Conservation (phyloP, 305 asterid species). For the Plantago coronopus region DNA sequence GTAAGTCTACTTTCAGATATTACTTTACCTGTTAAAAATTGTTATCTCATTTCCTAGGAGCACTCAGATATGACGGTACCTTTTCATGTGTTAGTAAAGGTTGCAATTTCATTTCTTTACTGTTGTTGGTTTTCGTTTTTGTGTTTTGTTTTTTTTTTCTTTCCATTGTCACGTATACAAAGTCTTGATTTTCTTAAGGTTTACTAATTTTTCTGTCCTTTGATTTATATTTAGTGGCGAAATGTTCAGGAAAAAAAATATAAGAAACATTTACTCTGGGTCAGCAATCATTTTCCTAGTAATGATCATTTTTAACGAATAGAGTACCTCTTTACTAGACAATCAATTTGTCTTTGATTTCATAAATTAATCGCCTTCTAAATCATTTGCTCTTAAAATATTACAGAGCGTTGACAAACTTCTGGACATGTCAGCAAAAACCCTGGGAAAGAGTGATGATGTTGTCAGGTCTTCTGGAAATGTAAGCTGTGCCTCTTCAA, state of each 20-base stretch:
- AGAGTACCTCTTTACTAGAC: slow-evolving; percentile 1
- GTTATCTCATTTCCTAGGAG: not conserved
- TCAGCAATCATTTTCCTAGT: too few species aligned
- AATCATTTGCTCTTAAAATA: slow-evolving; percentile 20
- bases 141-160: too few species aligned
- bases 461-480: slow-evolving; percentile 36
- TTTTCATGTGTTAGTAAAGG: too few species aligned
- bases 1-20: slow-evolving; percentile 31
- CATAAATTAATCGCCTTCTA: slow-evolving; percentile 16
- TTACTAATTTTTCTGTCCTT: too few species aligned
- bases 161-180: too few species aligned
- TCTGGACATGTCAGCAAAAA: slow-evolving; percentile 52
- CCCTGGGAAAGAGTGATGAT: slow-evolving; percentile 56
- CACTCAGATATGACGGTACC: slow-evolving; percentile 9
- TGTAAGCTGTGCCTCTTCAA: slow-evolving; percentile 31
- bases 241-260: too few species aligned
- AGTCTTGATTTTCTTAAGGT: too few species aligned
- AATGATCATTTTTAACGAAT: not conserved
- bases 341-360: slow-evolving; percentile 12
- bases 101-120: too few species aligned
- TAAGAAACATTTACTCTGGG: too few species aligned
- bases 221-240: too few species aligned
- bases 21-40: too few species aligned
- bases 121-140: too few species aligned
- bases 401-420: slow-evolving; percentile 81